Percentiles rank a stretch among this genome's conserved stretches.
phyloP scores from a whole-genome alignment of 2,329 filamentous ascomycete species.

The Aspergillus chevalieri region DNA sequence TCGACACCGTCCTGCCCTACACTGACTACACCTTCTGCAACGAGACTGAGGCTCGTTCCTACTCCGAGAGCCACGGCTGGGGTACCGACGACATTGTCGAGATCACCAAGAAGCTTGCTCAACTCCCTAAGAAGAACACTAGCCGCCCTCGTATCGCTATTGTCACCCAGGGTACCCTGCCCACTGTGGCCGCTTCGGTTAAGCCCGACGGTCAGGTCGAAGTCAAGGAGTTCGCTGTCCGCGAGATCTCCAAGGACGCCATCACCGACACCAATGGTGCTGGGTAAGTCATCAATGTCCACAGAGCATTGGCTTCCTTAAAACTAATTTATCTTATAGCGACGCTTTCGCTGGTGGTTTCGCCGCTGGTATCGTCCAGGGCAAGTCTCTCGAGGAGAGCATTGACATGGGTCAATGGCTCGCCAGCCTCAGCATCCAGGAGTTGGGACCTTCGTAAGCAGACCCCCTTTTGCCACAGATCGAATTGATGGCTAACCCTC shows the following conservation, averaged over 20 bases:
- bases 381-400: conserved; percentile 68
- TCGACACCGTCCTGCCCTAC: conserved; percentile 81
- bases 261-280: conserved; percentile 97
- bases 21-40: conserved; percentile 97
- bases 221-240: conserved; percentile 73
- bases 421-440: conserved; percentile 85
- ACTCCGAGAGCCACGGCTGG: conserved; percentile 74
- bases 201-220: conserved; percentile 60
- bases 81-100: conserved; percentile 70
- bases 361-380: conserved; percentile 79
- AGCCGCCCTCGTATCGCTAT: conserved; percentile 79
- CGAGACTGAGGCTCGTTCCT: conserved; percentile 87
- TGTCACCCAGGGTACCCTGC: conserved; percentile 89
- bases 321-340: conserved; percentile 33
- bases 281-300: conserved; percentile 44
- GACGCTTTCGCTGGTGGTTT: conserved; percentile 96
- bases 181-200: conserved; percentile 72
- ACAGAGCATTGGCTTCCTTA: neutral
- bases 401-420: conserved; percentile 97
- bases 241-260: conserved; percentile 65
- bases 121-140: conserved; percentile 85
- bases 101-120: conserved; percentile 79
- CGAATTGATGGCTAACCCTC: conserved; percentile 11
- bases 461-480: conserved; percentile 1
- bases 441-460: conserved; percentile 90